A percentile compares a stretch with the other conserved stretches of the same genome.
Evolutionary conservation across 2,329 filamentous ascomycete genomes (phyloP).

Genomic region (Xenoacremonium recifei): DNA sequence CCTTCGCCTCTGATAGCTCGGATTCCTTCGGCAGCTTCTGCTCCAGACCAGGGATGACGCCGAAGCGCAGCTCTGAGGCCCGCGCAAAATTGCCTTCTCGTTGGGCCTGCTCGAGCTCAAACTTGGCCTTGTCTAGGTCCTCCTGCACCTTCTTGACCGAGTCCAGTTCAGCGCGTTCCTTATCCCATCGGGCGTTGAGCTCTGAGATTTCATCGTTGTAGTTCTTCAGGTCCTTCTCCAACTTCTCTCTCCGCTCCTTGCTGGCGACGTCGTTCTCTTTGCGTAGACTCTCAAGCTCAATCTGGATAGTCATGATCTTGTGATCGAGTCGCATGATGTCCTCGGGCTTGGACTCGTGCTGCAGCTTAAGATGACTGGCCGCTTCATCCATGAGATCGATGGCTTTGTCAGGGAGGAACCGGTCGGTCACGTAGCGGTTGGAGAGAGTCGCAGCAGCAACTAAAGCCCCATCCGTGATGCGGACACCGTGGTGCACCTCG

Average conservation of each 20-base stretch:
- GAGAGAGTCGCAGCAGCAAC: slow-evolving; percentile 90
- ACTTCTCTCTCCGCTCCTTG: slow-evolving; percentile 80
- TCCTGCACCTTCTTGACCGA: slow-evolving; percentile 83
- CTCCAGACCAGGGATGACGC: slow-evolving; percentile 80
- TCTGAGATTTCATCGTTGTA: slow-evolving; percentile 75
- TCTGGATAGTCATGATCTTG: slow-evolving; percentile 95
- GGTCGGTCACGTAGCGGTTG: slow-evolving; percentile 94
- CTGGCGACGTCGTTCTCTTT: slow-evolving; percentile 93
- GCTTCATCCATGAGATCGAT: slow-evolving; percentile 97
- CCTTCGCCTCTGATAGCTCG: slow-evolving; percentile 36
- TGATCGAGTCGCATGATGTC: slow-evolving; percentile 90
- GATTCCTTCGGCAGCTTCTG: slow-evolving; percentile 76
- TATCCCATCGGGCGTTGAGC: slow-evolving; percentile 84
- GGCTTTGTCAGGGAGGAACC: slow-evolving; percentile 94
- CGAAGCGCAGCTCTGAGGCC: slow-evolving; percentile 88
- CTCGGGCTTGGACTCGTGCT: slow-evolving; percentile 96
- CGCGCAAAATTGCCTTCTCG: slow-evolving; percentile 83
- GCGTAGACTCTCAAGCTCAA: slow-evolving; percentile 88
- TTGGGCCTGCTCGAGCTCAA: slow-evolving; percentile 86
- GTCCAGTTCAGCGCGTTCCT: slow-evolving; percentile 82
- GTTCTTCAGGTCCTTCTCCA: slow-evolving; percentile 72
- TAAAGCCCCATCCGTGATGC: slow-evolving; percentile 88
- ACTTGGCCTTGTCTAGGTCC: slow-evolving; percentile 79
- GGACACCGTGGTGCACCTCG: slow-evolving; percentile 93
- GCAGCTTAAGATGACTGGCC: slow-evolving; percentile 81